phyloP scores from a whole-genome alignment of 2,329 filamentous ascomycete species.

The Grosmannia penicillata region DNA sequence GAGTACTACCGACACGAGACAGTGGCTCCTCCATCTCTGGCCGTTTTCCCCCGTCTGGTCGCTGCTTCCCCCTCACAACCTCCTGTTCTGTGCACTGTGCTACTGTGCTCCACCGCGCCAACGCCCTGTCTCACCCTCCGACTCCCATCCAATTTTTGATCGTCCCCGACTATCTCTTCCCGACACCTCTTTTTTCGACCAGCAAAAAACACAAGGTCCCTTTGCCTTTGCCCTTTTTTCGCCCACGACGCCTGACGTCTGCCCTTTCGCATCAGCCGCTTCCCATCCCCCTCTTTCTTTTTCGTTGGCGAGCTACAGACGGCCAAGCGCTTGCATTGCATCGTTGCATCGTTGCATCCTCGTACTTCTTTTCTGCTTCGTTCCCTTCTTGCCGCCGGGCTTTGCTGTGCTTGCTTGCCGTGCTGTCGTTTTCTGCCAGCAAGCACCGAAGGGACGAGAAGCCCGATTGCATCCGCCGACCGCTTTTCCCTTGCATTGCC shows the following conservation, averaged over 20 bases:
- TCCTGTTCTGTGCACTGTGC: not conserved
- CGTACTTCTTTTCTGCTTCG: not conserved
- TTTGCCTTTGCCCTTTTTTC: too few species aligned
- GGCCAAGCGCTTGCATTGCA: too few species aligned
- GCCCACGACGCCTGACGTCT: too few species aligned
- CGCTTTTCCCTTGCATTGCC: too few species aligned
- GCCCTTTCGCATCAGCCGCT: not conserved
- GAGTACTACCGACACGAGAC: slow-evolving; percentile 3
- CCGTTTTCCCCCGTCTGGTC: not conserved
- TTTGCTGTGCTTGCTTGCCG: not conserved
- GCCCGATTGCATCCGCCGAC: too few species aligned
- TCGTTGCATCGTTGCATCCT: too few species aligned
- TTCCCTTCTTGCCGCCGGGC: not conserved
- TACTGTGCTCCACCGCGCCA: not conserved
- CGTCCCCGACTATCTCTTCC: not conserved
- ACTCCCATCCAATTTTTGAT: slow-evolving; percentile 1
- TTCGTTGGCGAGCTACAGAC: too few species aligned
- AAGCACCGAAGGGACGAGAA: too few species aligned
- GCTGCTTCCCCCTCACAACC: too few species aligned
- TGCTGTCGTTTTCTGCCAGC: not conserved
- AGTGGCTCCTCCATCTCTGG: not conserved
- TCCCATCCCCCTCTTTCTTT: not conserved
- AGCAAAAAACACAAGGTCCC: slow-evolving; percentile 1
- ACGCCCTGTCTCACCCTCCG: slow-evolving; percentile 1
- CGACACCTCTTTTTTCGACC: slow-evolving; percentile 1